phyloP scores from a whole-genome alignment of 1,284 basidiomycete species.

The Moniliophthora roreri region DNA sequence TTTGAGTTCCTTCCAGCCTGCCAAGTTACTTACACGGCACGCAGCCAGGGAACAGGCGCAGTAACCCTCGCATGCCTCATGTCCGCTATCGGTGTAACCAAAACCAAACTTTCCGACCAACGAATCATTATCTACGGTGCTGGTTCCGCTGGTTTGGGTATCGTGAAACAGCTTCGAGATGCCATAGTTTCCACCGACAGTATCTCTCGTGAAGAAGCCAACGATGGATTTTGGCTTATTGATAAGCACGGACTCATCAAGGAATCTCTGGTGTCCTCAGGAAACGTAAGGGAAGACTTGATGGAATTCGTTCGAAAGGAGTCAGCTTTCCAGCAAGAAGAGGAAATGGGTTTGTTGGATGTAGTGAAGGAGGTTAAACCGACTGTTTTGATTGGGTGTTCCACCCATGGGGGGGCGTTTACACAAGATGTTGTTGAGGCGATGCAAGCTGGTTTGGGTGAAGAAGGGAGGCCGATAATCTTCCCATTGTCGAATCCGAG shows the following conservation, averaged over 20 bases:
- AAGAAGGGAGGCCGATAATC: conserved; percentile 66
- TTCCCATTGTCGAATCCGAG: conserved; percentile 85
- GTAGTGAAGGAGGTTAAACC: conserved; percentile 68
- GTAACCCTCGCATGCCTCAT: conserved; percentile 80
- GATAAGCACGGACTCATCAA: conserved; percentile 60
- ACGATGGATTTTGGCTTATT: conserved; percentile 65
- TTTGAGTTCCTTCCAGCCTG: background rate
- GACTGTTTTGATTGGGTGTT: conserved; percentile 82
- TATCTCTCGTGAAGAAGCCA: conserved; percentile 58
- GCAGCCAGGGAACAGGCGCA: conserved; percentile 83
- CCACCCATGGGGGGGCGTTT: conserved; percentile 80
- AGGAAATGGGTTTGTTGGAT: conserved; percentile 57
- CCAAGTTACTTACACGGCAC: background rate
- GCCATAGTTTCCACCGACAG: conserved; percentile 69
- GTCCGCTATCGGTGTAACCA: conserved; percentile 76
- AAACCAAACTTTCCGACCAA: conserved; percentile 68
- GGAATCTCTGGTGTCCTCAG: conserved; percentile 40
- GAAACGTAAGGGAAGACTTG: conserved; percentile 51
- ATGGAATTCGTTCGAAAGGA: conserved; percentile 64
- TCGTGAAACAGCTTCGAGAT: conserved; percentile 70
- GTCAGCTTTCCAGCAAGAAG: conserved; percentile 36
- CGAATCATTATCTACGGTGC: conserved; percentile 80
- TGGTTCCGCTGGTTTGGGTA: conserved; percentile 83
- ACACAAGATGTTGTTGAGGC: conserved; percentile 71
- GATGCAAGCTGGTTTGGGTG: conserved; percentile 61